phyloP scores from a whole-genome alignment of 2,329 filamentous ascomycete species.

The Trichoderma simmonsii region DNA sequence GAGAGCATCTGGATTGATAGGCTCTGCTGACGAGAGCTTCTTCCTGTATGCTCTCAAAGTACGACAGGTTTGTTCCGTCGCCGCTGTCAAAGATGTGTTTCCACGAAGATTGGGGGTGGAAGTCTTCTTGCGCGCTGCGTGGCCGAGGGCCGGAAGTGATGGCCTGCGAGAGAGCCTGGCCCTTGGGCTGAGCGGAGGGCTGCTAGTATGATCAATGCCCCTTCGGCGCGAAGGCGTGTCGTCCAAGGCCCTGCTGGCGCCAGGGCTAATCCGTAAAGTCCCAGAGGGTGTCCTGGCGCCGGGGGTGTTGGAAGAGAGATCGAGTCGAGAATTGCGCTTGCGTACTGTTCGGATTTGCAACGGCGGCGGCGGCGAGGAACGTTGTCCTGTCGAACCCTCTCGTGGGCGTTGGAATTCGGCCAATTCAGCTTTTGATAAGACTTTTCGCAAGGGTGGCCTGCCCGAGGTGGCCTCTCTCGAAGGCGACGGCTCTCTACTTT shows the following conservation, averaged over 20 bases:
- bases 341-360: slow-evolving; percentile 53
- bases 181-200: slow-evolving; percentile 51
- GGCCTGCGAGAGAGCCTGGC: slow-evolving; percentile 47
- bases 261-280: slow-evolving; percentile 40
- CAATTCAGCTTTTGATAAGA: slow-evolving; percentile 83
- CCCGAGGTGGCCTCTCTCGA: slow-evolving; percentile 51
- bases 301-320: slow-evolving; percentile 35
- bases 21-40: slow-evolving; percentile 56
- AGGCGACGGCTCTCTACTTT: slow-evolving; percentile 53
- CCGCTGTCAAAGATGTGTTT: slow-evolving; percentile 57
- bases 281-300: slow-evolving; percentile 40
- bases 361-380: slow-evolving; percentile 34
- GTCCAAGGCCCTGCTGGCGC: slow-evolving; percentile 39
- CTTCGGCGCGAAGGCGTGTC: slow-evolving; percentile 49
- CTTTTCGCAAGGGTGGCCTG: slow-evolving; percentile 74
- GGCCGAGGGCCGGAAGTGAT: slow-evolving; percentile 51
- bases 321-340: slow-evolving; percentile 54
- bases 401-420: slow-evolving; percentile 66
- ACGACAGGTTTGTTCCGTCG: slow-evolving; percentile 62
- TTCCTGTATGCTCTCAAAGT: slow-evolving; percentile 61
- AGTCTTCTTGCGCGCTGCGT: slow-evolving; percentile 48
- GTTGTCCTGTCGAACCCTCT: slow-evolving; percentile 43
- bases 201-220: slow-evolving; percentile 43
- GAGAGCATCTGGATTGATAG: slow-evolving; percentile 56
- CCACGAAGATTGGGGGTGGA: slow-evolving; percentile 46